Base-by-base conservation (phyloP, 352 stramenopile species). In the Phytophthora meadii region DNA sequence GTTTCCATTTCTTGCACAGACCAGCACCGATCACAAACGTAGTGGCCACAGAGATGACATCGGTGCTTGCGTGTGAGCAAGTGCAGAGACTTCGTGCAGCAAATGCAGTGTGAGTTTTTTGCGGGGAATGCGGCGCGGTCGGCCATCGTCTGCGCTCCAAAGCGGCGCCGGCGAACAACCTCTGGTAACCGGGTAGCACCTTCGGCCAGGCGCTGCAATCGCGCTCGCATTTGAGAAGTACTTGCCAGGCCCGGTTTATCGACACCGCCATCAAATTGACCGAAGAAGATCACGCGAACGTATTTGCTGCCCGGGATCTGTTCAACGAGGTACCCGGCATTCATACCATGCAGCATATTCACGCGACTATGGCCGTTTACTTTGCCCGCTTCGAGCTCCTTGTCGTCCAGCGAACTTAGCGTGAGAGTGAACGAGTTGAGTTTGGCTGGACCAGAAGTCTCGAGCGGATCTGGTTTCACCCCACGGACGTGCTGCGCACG, bases 251-350 rank as follows among this genome's bases (percentile, higher is more conserved):
- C 51, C 15, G 48, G 39, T 0, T 41, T 44, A 9, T 64, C 28
- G 2, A 49, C 17, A 9, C 19, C 27, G 12, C 50, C 63, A 50
- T 55, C 53, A 40, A 65, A 70, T 44, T 79, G 68, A 2, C 54
- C 74, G 22, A 78, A 74, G 61, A 82, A 78, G 27, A 76, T 55
- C 53, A 82, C 65, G 19, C 71, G 74, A 28, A 76, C 54, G 36
- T 74, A 67, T 42, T 53, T 57, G 12, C 56, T 67, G 14, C 52
- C 53, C 15, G 58, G 65, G 25, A 70, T 19, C 41, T 72, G 59
- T 60, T 83, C 65, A 28, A 79, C 62, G 12, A 77, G 51, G 41
- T 73, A 83, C 3, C 65, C 75, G 0, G 66, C 63, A 3, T 46
- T 61, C 53, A 79, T 49, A 24, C 51, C 61, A 27, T 67, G 62